Percentiles rank a stretch among this genome's conserved stretches.
These are phyloP conservation scores for Scenedesmus sp. DNA, from an alignment of 163 green algal species.

Conservation along the genomic window DNA sequence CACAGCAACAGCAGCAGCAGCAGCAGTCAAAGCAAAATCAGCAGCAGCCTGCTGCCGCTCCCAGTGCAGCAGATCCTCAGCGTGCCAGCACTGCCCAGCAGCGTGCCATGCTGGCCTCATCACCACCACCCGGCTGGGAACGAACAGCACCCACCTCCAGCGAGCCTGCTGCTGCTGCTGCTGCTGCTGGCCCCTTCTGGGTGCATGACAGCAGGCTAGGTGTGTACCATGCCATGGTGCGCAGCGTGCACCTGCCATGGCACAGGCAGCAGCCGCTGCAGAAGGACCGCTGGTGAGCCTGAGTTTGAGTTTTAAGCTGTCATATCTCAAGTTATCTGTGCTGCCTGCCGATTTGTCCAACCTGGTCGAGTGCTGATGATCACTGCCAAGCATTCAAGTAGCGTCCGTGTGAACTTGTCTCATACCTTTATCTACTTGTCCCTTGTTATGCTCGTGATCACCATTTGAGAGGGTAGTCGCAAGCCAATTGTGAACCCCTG, in stretches of 20 bases:
- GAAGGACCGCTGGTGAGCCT: slow-evolving; percentile 15
- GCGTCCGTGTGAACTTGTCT: no score
- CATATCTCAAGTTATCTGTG: background rate
- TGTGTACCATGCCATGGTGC: slow-evolving; percentile 6
- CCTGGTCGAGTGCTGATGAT: no score
- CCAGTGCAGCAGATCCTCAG: background rate
- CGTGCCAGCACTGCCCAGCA: background rate
- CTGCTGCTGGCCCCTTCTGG: background rate
- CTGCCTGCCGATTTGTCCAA: no score
- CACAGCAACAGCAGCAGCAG: background rate
- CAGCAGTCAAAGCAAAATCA: background rate
- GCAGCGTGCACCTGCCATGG: slow-evolving; percentile 34
- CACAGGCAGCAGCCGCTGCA: slow-evolving; percentile 30
- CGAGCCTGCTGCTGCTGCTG: slow-evolving; percentile 3
- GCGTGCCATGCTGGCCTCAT: background rate
- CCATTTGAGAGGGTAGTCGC: no score
- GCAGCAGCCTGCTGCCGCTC: background rate
- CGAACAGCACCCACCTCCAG: background rate
- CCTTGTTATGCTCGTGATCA: no score
- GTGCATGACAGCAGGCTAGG: background rate
- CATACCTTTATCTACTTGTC: no score
- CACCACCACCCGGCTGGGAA: background rate
- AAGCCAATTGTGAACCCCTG: no score
- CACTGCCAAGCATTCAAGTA: no score
- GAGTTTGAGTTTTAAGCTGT: no score